phyloP scores from a whole-genome alignment of 495 filamentous ascomycete genomes.

The Penicillium lagena region DNA sequence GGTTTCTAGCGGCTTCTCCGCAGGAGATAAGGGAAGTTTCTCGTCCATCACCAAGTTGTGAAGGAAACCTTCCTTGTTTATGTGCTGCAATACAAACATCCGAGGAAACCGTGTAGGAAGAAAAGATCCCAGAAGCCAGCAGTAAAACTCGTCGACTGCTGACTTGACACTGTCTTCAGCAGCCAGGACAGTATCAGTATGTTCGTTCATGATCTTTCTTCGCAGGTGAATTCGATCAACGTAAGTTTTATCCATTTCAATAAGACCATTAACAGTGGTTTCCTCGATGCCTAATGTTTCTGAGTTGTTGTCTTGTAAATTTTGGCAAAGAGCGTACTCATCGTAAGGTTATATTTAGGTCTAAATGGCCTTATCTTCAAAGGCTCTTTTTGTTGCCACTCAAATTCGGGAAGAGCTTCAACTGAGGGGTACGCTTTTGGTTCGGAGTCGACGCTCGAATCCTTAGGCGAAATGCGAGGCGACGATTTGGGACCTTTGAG shows the following conservation, averaged over 20 bases:
- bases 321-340: constrained; percentile 43
- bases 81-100: constrained; percentile 40
- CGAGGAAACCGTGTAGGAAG: constrained; percentile 58
- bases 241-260: constrained; percentile 62
- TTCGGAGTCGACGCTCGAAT: background rate
- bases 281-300: constrained; percentile 10
- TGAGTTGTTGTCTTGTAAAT: background rate
- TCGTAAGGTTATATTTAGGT: constrained; percentile 62
- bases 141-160: constrained; percentile 61
- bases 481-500: background rate
- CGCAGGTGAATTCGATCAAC: constrained; percentile 46
- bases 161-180: constrained; percentile 23
- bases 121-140: constrained; percentile 52
- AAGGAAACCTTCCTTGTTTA: background rate
- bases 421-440: constrained; percentile 28
- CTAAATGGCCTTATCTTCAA: constrained; percentile 60
- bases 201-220: constrained; percentile 35
- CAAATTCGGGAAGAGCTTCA: constrained; percentile 46
- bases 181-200: constrained; percentile 26
- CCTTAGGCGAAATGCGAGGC: background rate
- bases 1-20: background rate
- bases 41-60: constrained; percentile 3
- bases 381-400: constrained; percentile 49
- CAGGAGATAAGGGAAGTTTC: constrained; percentile 2
- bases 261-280: constrained; percentile 46